Conservation (phyloP, 345 rosid species). For the Sisymbrium altissimum region DNA sequence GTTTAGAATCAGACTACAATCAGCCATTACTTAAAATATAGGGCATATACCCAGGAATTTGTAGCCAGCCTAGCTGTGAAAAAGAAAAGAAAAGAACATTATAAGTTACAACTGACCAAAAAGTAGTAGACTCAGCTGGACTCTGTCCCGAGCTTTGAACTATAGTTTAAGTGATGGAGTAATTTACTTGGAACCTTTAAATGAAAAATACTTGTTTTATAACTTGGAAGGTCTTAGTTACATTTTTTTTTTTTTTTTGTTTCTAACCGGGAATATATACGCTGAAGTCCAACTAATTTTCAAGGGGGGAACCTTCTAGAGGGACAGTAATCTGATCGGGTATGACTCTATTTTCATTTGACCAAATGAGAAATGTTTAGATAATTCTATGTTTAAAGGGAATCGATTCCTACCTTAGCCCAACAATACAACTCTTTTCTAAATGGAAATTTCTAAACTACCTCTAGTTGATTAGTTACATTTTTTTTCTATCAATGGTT, state of each 20-base stretch:
- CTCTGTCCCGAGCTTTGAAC: background rate
- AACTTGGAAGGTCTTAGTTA: background rate
- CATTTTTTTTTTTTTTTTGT: background rate
- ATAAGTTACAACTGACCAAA: conserved; percentile 11
- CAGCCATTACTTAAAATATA: background rate
- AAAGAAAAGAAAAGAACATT: background rate
- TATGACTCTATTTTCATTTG: too few relatives aligned
- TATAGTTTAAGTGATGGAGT: conserved; percentile 10
- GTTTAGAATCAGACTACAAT: background rate
- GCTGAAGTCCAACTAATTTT: too few relatives aligned
- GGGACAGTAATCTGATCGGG: too few relatives aligned
- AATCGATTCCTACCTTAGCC: too few relatives aligned
- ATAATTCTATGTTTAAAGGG: too few relatives aligned
- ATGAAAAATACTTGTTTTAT: background rate
- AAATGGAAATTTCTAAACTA: too few relatives aligned
- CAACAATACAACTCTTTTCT: too few relatives aligned
- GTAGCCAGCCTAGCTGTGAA: background rate
- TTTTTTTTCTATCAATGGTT: background rate
- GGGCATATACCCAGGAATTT: conserved; percentile 1
- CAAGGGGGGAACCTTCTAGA: too few relatives aligned
- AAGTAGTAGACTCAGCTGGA: background rate
- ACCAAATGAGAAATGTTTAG: too few relatives aligned
- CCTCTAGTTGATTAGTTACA: too few relatives aligned
- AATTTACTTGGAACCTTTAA: background rate
- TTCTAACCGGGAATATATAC: too few relatives aligned